Percentiles rank a stretch among this genome's conserved stretches.
Evolutionary conservation across 2,329 filamentous ascomycete genomes (phyloP).

Genomic region (Claviceps sp.): DNA sequence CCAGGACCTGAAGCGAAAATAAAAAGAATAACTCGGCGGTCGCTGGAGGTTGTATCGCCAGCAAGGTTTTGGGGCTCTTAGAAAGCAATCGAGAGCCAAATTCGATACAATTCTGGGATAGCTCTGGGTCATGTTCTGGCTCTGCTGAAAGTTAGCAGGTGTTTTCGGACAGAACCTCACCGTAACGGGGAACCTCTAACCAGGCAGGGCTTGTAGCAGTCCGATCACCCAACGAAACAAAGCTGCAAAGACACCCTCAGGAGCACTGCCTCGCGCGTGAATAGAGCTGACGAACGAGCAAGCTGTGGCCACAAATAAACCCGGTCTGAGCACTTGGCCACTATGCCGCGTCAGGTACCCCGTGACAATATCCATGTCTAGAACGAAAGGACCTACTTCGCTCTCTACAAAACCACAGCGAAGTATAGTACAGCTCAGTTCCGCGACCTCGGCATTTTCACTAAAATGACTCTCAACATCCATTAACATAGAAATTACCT

Average conservation of each 20-base stretch:
- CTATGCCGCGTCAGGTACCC: constrained; percentile 49
- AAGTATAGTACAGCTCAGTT: constrained; percentile 58
- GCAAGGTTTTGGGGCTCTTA: constrained; percentile 47
- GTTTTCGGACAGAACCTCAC: neutral
- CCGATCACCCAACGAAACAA: constrained; percentile 49
- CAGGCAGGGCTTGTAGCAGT: constrained; percentile 48
- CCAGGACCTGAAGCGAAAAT: constrained; percentile 57
- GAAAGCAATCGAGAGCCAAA: constrained; percentile 52
- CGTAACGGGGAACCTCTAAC: constrained; percentile 19
- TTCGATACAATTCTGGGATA: constrained; percentile 62
- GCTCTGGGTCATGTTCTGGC: constrained; percentile 57
- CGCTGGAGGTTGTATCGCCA: constrained; percentile 40
- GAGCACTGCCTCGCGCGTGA: constrained; percentile 27
- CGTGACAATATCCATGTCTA: constrained; percentile 52
- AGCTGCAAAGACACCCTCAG: constrained; percentile 35
- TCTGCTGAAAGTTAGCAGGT: constrained; percentile 27
- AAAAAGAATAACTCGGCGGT: constrained; percentile 54
- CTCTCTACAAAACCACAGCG: constrained; percentile 64
- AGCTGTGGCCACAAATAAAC: constrained; percentile 56
- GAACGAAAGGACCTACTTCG: constrained; percentile 63
- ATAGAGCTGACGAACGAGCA: constrained; percentile 55
- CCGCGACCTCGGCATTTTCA: constrained; percentile 52
- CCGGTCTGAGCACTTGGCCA: constrained; percentile 50
- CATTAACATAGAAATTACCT: constrained; percentile 33
- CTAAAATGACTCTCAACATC: constrained; percentile 40